Percentiles rank a stretch among this genome's conserved stretches.
These are phyloP conservation scores for Lentithecium fluviatile DNA, from an alignment of 495 filamentous ascomycete species.

Conservation along the genomic window DNA sequence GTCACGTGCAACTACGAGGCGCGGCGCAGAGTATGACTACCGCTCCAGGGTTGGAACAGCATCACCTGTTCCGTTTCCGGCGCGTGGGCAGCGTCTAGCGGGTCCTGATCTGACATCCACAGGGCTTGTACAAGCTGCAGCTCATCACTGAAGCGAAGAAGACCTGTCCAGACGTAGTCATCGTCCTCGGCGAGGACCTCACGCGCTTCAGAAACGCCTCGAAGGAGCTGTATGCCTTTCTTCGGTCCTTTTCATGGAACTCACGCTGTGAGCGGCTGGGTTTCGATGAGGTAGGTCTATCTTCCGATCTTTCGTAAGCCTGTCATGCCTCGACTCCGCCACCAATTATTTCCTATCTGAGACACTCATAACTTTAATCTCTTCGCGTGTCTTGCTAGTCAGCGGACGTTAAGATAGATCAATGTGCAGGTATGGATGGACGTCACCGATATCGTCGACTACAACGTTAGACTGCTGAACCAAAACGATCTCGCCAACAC, in stretches of 20 bases:
- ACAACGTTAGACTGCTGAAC: slow-evolving; percentile 73
- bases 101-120: slow-evolving; percentile 26
- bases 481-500: slow-evolving; percentile 59
- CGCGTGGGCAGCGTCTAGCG: neutral
- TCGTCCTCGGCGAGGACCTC: slow-evolving; percentile 84
- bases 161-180: slow-evolving; percentile 78
- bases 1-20: slow-evolving; percentile 96
- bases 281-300: slow-evolving; percentile 68
- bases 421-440: slow-evolving; percentile 61
- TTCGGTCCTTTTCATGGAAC: slow-evolving; percentile 71
- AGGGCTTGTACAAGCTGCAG: slow-evolving; percentile 80
- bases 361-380: slow-evolving; percentile 43
- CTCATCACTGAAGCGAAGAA: slow-evolving; percentile 76
- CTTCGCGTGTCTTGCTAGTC: too few species aligned
- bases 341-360: slow-evolving; percentile 3
- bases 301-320: slow-evolving; percentile 1
- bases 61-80: neutral
- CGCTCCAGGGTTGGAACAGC: neutral
- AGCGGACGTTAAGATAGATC: too few species aligned
- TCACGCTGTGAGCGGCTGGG: slow-evolving; percentile 74
- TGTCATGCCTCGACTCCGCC: slow-evolving; percentile 22
- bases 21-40: slow-evolving; percentile 48
- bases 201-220: slow-evolving; percentile 81
- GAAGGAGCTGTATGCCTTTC: slow-evolving; percentile 70
- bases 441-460: slow-evolving; percentile 78